Base-by-base conservation (phyloP, 2,329 filamentous ascomycete genomes). In the Aspergillus amoenus region DNA sequence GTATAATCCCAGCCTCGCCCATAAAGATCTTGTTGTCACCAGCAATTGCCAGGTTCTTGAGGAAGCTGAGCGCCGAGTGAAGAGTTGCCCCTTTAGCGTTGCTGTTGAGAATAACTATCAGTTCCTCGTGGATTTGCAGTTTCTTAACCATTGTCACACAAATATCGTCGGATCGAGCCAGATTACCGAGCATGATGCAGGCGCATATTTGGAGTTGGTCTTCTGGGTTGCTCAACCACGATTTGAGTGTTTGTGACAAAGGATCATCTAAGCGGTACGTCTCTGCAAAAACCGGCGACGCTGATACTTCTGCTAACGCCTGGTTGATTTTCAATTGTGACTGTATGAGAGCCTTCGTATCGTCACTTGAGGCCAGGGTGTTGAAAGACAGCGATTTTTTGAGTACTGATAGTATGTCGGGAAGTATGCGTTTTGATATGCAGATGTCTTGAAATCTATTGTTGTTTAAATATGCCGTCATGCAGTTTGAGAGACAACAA, bases 31-130 rank as follows among this genome's bases (percentile, higher is more conserved):
- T 72, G 57, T 81, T 78, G n/a, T 75, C 66, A 40, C 70, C 68
- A 18, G 76, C 71, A 51, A 80, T 76, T 8, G 76, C 75, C 9
- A 81, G 66, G 55, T 81, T 81, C 57, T 80, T 81, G 41, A 81
- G 63, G 46, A 80, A 78, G 6, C 78, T 76, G 11, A 79, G 71
- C 1, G 72, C 73, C 18, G 78, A 71, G 58, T 80, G 77, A 5
- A 81, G 64, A 3, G 79, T 75, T 4, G 70, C 70, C 4, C 74
- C 74, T 41, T 70, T 72, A 32, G 73, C 68, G 44, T 76, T 68
- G 18, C 70, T 68, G 13, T 70, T 68, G 4, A 81, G 66, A 22
- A 78, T 71, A 3, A 67, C 59, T 50, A 78, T 76, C 27, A 81
- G 61, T 15, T 70, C 66, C 40, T 69, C 57, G 57, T 80, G 78